These are phyloP conservation scores for Astrocystis sublimbata DNA, from an alignment of 495 filamentous ascomycete species.

Conservation along the genomic window DNA sequence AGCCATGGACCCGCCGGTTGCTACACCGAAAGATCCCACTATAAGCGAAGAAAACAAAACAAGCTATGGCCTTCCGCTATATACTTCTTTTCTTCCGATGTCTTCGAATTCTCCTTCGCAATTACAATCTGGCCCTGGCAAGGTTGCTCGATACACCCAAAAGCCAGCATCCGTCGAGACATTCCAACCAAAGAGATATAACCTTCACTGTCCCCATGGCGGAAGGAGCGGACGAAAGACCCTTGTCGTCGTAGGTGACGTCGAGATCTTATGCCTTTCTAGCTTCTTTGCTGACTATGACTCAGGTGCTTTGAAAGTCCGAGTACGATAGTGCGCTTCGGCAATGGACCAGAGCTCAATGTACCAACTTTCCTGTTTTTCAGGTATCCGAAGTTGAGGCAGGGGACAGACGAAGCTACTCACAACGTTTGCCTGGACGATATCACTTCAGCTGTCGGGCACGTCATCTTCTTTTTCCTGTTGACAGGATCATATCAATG, in stretches of 20 bases:
- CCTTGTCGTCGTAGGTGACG: slow-evolving; percentile 17
- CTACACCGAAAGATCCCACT: slow-evolving; percentile 1
- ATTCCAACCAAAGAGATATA: not conserved
- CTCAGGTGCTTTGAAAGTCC: slow-evolving; percentile 5
- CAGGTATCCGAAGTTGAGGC: slow-evolving; percentile 5
- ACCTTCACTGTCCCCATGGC: not conserved
- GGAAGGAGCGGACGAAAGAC: slow-evolving; percentile 12
- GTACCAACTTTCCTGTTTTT: slow-evolving; percentile 12
- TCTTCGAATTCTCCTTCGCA: slow-evolving; percentile 3
- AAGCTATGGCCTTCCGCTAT: slow-evolving; percentile 11
- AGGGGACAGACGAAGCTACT: not conserved
- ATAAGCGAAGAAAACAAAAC: not conserved
- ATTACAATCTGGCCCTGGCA: slow-evolving; percentile 5
- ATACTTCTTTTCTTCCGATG: slow-evolving; percentile 8
- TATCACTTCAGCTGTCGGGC: slow-evolving; percentile 12
- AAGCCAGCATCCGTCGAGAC: not conserved
- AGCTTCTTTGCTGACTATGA: not conserved
- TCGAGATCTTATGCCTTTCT: not conserved
- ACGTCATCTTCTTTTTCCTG: slow-evolving; percentile 25
- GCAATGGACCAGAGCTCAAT: not conserved
- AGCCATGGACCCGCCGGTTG: slow-evolving; percentile 6
- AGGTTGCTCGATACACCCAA: not conserved
- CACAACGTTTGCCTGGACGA: not conserved
- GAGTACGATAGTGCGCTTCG: slow-evolving; percentile 1
- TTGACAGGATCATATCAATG: slow-evolving; percentile 24